A percentile compares a stretch with the other conserved stretches of the same genome.
Evolutionary conservation across 2,329 filamentous ascomycete species (phyloP).

Genomic region (Hymenoscyphus linearis): DNA sequence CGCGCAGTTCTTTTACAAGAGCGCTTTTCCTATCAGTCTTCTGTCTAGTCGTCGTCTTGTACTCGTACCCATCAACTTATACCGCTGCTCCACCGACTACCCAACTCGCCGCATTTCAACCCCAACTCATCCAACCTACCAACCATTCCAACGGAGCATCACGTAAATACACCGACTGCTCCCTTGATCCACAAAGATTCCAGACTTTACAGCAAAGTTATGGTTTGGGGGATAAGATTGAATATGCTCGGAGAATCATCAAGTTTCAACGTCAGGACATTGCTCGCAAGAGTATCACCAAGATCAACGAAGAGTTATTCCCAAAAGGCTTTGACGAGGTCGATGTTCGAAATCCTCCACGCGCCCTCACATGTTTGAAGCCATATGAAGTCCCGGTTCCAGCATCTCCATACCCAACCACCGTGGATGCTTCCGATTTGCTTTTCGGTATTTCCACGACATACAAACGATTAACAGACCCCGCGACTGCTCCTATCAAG

Average conservation of each 20-base stretch:
- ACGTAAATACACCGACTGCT: slow-evolving; percentile 36
- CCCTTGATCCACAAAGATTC: slow-evolving; percentile 43
- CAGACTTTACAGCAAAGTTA: slow-evolving; percentile 42
- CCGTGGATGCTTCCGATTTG: slow-evolving; percentile 50
- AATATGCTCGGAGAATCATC: slow-evolving; percentile 52
- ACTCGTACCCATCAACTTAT: slow-evolving; percentile 10
- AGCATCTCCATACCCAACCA: slow-evolving; percentile 44
- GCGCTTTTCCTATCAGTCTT: slow-evolving; percentile 21
- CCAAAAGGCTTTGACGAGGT: slow-evolving; percentile 43
- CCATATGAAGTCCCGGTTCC: slow-evolving; percentile 48
- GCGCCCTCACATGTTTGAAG: slow-evolving; percentile 40
- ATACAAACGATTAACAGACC: slow-evolving; percentile 48
- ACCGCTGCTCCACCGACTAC: background rate
- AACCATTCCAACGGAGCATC: slow-evolving; percentile 9
- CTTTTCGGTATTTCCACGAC: slow-evolving; percentile 57
- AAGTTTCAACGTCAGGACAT: slow-evolving; percentile 47
- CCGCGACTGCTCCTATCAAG: slow-evolving; percentile 46
- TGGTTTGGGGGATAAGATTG: slow-evolving; percentile 44
- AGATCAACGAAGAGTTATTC: slow-evolving; percentile 42
- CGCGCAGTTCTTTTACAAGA: slow-evolving; percentile 22
- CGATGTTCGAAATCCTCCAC: slow-evolving; percentile 39
- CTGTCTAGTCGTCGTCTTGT: slow-evolving; percentile 21
- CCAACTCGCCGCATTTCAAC: slow-evolving; percentile 10
- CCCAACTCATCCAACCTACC: slow-evolving; percentile 10
- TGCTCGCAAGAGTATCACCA: slow-evolving; percentile 46